A percentile compares a stretch with the other conserved stretches of the same genome.
phyloP scores from a whole-genome alignment of 2,329 filamentous ascomycete genomes.

The Ceratocystis destructans region DNA sequence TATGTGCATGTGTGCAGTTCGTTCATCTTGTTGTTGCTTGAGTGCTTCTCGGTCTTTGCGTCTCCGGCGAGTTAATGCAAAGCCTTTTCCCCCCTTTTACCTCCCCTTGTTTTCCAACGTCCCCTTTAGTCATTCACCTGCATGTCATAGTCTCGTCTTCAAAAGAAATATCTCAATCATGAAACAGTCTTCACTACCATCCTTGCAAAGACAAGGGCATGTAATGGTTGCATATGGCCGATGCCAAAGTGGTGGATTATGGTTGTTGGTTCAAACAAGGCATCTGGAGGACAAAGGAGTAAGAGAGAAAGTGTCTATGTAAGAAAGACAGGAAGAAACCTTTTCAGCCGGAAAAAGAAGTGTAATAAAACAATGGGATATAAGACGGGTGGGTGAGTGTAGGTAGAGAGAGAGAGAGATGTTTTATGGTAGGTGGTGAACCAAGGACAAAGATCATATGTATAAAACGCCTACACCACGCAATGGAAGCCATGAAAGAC shows the following conservation, averaged over 20 bases:
- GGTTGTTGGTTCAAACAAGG: slow-evolving; percentile 8
- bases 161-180: too few species aligned
- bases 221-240: neutral
- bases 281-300: neutral
- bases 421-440: slow-evolving; percentile 10
- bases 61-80: neutral
- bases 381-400: slow-evolving; percentile 5
- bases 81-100: neutral
- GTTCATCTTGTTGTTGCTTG: too few species aligned
- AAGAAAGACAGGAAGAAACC: neutral
- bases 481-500: slow-evolving; percentile 10
- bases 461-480: slow-evolving; percentile 13
- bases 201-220: neutral
- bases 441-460: slow-evolving; percentile 16
- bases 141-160: neutral
- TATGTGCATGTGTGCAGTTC: too few species aligned
- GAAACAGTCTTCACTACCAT: neutral
- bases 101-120: neutral
- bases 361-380: slow-evolving; percentile 19
- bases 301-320: neutral
- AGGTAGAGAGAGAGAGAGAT: neutral
- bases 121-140: neutral
- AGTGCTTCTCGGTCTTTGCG: neutral
- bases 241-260: neutral
- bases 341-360: slow-evolving; percentile 14